Evolutionary conservation across 306 rosid genomes (phyloP), one percentile per base, ranked within the genome.

Genomic region (Malus sylvestris): DNA sequence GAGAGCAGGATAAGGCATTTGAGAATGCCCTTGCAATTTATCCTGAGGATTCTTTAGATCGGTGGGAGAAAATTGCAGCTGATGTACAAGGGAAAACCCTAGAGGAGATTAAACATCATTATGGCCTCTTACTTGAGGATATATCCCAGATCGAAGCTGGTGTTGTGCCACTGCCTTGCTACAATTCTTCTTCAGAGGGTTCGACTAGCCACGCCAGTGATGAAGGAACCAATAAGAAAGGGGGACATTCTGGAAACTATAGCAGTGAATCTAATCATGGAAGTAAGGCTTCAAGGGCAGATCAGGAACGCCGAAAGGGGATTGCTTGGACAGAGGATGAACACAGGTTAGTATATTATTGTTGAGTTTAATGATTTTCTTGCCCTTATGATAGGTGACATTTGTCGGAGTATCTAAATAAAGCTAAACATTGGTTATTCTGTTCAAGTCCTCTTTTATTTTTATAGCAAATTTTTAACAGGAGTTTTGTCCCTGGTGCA

Each of bases 281-380:
- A 77, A 88, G 85, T 83, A 94, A 91, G 83, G 85, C 85, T 73
- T 90, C 97, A 67, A 89, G 86, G 86, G 86, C 98, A 10, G 98
- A 94, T 75, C 98, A 93, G 85, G 98, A 94, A 80, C 90, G 98
- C 1, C 93, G 98, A 38, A 94, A 94, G 85, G 98, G 98, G 57
- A 87, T 94, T 86, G 97, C 98, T 78, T 94, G 98, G 98, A 91
- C 98, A 23, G 97, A 91, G 79, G 98, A 94, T 62, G 98, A 94
- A 77, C 98, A 94, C 97, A 91, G 97, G 98, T 87, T 61, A 80
- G 78, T 75, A 81, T 73, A 6, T 80, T 8, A 27, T 69, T 81
- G 44, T 72, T 35, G 27, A 40, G 67, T 42, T 44, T 77, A 19
- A 38, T 46, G 66, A 18, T 19, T 74, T 83, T 72, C 16, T 44